Evolutionary conservation across 1,139 yeast species (phyloP).

Genomic region (Yarrowia galli): DNA sequence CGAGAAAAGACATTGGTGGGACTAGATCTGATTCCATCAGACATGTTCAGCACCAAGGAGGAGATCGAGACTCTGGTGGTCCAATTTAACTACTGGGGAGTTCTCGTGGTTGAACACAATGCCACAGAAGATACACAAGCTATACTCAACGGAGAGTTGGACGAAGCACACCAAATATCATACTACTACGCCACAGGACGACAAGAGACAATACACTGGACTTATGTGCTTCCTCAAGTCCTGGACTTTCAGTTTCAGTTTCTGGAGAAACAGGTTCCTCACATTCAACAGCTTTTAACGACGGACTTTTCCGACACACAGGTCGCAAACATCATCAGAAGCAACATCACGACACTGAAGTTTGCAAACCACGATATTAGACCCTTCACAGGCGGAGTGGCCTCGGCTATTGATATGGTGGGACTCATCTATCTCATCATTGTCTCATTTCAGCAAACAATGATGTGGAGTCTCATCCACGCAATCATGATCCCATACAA

Average conservation of each 20-base stretch:
- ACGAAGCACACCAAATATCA: not conserved
- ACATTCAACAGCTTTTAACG: not conserved
- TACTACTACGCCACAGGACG: conserved; percentile 45
- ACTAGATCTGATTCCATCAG: conserved; percentile 42
- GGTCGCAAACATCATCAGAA: conserved; percentile 34
- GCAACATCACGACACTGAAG: conserved; percentile 40
- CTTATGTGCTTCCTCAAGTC: conserved; percentile 56
- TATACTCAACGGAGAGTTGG: conserved; percentile 38
- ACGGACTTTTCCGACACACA: not conserved
- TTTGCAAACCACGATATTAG: conserved; percentile 26
- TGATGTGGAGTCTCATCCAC: conserved; percentile 65
- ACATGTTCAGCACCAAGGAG: conserved; percentile 40
- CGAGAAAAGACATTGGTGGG: not conserved
- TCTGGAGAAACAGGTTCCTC: conserved; percentile 34
- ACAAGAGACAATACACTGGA: conserved; percentile 53
- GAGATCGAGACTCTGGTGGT: conserved; percentile 42
- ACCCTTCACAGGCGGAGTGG: conserved; percentile 18
- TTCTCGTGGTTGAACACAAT: conserved; percentile 43
- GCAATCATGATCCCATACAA: conserved; percentile 52
- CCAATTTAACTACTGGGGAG: conserved; percentile 45
- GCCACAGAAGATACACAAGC: conserved; percentile 44
- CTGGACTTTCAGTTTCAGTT: conserved; percentile 47
- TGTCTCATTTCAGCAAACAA: conserved; percentile 67
- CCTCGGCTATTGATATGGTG: conserved; percentile 46
- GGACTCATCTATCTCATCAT: conserved; percentile 79